Conservation (phyloP, 257 asterid species). For the Nyctanthes arbortristis region DNA sequence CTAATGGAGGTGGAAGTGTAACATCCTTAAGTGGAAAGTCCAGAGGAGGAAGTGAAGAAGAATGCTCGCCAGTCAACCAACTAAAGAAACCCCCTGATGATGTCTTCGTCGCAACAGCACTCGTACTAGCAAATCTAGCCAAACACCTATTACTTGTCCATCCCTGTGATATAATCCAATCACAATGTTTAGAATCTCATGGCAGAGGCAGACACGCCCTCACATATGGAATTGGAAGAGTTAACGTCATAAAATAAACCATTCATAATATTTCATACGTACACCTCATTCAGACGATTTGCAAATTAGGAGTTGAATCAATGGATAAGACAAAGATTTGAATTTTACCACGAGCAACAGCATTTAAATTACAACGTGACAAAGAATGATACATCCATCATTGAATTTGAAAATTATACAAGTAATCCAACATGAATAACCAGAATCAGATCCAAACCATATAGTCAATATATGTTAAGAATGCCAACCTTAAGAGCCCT, state of each 20-base stretch:
- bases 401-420: neutral
- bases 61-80: slow-evolving; percentile 63
- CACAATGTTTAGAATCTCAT: too few relatives aligned
- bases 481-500: slow-evolving; percentile 63
- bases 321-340: neutral
- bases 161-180: slow-evolving; percentile 42
- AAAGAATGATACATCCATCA: neutral
- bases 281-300: neutral
- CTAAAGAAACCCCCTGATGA: slow-evolving; percentile 67
- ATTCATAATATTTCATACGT: neutral
- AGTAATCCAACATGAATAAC: neutral
- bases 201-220: neutral
- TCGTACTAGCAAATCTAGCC: slow-evolving; percentile 67
- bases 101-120: slow-evolving; percentile 58
- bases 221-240: neutral
- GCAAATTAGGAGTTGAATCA: neutral
- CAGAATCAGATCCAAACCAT: neutral
- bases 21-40: slow-evolving; percentile 76
- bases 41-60: slow-evolving; percentile 68
- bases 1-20: slow-evolving; percentile 63
- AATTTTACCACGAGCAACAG: slow-evolving; percentile 8
- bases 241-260: neutral
- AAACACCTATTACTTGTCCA: slow-evolving; percentile 42
- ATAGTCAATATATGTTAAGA: neutral
- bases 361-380: neutral